phyloP scores from a whole-genome alignment of 108 stramenopile genomes.

The Nannochloropsis gaditana region DNA sequence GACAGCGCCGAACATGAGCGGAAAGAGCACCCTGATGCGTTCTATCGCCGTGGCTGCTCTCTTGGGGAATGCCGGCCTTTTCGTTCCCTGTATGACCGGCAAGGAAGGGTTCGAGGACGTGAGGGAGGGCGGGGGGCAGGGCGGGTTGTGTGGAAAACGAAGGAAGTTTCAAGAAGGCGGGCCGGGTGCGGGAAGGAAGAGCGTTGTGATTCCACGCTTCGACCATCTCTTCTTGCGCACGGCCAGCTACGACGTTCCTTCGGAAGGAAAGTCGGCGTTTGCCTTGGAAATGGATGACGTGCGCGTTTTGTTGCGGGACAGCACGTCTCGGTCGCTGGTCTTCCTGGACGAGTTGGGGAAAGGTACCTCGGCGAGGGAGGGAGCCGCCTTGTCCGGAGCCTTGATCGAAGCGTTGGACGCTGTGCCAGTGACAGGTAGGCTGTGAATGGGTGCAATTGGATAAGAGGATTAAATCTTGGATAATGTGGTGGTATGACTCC shows the following conservation, averaged over 20 bases:
- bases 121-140: background rate
- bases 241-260: constrained; percentile 80
- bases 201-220: constrained; percentile 58
- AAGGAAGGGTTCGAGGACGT: background rate
- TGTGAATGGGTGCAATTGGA: too few relatives aligned
- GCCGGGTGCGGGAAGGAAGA: background rate
- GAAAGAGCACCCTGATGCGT: constrained; percentile 89
- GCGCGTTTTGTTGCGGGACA: constrained; percentile 70
- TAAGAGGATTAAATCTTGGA: too few relatives aligned
- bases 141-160: background rate
- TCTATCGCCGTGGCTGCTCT: constrained; percentile 77
- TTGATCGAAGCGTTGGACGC: constrained; percentile 43
- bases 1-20: constrained; percentile 95
- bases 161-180: background rate
- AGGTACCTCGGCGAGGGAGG: constrained; percentile 66
- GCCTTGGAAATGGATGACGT: constrained; percentile 94
- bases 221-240: constrained; percentile 82
- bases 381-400: constrained; percentile 47
- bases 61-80: constrained; percentile 56
- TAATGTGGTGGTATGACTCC: too few relatives aligned
- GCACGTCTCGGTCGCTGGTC: constrained; percentile 66
- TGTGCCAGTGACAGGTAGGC: constrained; percentile 26
- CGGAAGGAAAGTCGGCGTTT: constrained; percentile 81
- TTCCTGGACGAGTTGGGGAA: constrained; percentile 93
- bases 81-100: constrained; percentile 28